Conservation (phyloP, 768 basidiomycete genomes). For the Suillus hirtellus region DNA sequence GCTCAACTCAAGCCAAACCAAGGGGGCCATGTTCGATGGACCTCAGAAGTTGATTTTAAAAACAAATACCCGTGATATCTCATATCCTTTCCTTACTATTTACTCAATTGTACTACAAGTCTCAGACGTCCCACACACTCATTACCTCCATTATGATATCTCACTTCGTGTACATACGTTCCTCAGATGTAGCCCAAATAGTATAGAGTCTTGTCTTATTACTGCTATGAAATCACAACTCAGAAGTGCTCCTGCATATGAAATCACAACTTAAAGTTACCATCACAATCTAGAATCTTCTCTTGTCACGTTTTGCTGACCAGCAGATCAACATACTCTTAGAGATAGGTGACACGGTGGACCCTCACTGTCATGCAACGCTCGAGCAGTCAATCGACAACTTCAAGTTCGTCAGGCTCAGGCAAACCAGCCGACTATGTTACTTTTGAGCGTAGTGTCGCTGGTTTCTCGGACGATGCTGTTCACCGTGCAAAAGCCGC, state of each 20-base stretch:
- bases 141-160: not conserved
- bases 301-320: not conserved
- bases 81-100: no score
- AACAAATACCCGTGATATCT: constrained; percentile 1
- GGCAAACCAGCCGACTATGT: constrained; percentile 72
- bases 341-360: not conserved
- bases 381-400: constrained; percentile 29
- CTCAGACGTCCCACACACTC: not conserved
- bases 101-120: constrained; percentile 1
- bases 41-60: constrained; percentile 18
- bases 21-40: constrained; percentile 24
- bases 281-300: not conserved
- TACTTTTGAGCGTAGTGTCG: constrained; percentile 83
- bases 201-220: not conserved
- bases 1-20: constrained; percentile 6
- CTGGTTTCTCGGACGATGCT: constrained; percentile 78
- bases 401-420: constrained; percentile 20
- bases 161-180: not conserved
- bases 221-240: constrained; percentile 2
- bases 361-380: constrained; percentile 26
- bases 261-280: constrained; percentile 6
- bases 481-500: constrained; percentile 85
- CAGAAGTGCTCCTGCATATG: not conserved
- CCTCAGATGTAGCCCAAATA: not conserved
- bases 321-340: not conserved